A percentile compares a stretch with the other conserved stretches of the same genome.
These are phyloP conservation scores for Pseudonitzschia multiseries DNA, from an alignment of 108 stramenopile species.

Conservation along the genomic window DNA sequence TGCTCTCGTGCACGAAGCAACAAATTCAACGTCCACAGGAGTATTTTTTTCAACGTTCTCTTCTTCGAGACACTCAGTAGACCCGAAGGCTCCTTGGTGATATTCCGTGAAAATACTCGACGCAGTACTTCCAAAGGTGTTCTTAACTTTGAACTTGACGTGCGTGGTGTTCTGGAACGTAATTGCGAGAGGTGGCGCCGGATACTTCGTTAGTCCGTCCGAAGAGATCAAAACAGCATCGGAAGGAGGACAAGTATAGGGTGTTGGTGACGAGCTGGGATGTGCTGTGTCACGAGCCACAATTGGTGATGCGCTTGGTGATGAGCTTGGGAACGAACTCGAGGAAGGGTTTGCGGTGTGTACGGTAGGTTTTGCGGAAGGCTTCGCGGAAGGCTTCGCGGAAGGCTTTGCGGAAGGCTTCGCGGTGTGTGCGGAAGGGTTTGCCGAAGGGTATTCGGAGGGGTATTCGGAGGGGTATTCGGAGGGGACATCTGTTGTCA, in stretches of 20 bases:
- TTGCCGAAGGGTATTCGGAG: no score
- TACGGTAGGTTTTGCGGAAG: no score
- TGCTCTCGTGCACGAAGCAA: constrained; percentile 10
- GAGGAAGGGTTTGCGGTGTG: no score
- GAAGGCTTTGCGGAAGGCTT: no score
- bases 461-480: no score
- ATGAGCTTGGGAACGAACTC: no score
- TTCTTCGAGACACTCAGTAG: constrained; percentile 24
- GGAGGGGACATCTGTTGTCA: no score
- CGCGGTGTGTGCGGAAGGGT: no score
- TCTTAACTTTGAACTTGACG: constrained; percentile 20
- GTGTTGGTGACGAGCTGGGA: background rate
- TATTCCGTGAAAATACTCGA: constrained; percentile 26
- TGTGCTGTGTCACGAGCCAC: no score
- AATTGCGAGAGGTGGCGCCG: constrained; percentile 10
- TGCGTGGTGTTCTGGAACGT: constrained; percentile 16
- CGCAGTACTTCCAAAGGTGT: constrained; percentile 14
- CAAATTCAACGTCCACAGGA: background rate
- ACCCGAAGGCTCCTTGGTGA: constrained; percentile 4
- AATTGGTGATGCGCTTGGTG: no score
- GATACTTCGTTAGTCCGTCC: constrained; percentile 17
- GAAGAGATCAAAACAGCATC: constrained; percentile 3
- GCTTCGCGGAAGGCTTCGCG: no score
- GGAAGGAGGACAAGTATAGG: constrained; percentile 8
- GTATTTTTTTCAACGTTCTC: background rate